These are phyloP conservation scores for Citropsis articulata DNA, from an alignment of 345 rosid genomes.

Conservation along the genomic window DNA sequence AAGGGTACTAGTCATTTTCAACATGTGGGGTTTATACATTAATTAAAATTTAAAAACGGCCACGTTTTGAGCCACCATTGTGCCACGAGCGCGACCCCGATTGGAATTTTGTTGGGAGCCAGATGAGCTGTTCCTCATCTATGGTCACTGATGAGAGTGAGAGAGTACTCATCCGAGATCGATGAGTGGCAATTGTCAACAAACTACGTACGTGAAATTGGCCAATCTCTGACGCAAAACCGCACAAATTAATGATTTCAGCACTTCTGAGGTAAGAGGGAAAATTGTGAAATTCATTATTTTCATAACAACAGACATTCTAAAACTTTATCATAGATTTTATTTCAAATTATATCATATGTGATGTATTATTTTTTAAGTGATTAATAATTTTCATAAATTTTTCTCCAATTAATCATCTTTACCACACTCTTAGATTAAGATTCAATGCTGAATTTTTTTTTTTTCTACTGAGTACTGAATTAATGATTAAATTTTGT, in stretches of 20 bases:
- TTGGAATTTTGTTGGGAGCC: constrained; percentile 10
- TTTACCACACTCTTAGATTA: too few species aligned
- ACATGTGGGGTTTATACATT: constrained; percentile 20
- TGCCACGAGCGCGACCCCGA: not conserved
- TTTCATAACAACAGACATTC: too few species aligned
- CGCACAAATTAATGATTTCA: not conserved
- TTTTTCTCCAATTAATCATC: too few species aligned
- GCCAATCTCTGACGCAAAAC: not conserved
- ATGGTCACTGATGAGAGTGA: not conserved
- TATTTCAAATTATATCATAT: too few species aligned
- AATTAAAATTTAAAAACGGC: not conserved
- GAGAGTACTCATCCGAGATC: not conserved
- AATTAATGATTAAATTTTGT: too few species aligned
- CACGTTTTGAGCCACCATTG: constrained; percentile 15
- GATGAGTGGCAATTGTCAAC: constrained; percentile 2
- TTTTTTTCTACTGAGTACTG: too few species aligned
- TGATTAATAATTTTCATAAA: too few species aligned
- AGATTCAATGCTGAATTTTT: too few species aligned
- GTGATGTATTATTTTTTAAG: too few species aligned
- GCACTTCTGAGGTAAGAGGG: not conserved
- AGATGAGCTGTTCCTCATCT: not conserved
- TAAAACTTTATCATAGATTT: too few species aligned
- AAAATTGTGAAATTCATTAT: not conserved
- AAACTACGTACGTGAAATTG: not conserved
- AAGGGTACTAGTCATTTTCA: not conserved